Percentiles rank a stretch among this genome's conserved stretches.
Evolutionary conservation across 441 rosid species (phyloP).

Genomic region (Pelargonium citronellum): DNA sequence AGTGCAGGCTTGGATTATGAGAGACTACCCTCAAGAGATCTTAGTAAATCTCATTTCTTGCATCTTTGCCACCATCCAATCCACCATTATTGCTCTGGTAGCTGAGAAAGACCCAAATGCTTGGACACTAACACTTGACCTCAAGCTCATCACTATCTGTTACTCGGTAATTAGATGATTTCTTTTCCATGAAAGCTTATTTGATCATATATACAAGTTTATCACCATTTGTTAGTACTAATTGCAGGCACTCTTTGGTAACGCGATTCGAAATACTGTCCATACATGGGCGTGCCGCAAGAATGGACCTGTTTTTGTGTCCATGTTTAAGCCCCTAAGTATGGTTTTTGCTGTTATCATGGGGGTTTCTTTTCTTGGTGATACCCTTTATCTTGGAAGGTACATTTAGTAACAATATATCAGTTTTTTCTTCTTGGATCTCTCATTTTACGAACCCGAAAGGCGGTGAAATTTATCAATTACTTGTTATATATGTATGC

Average conservation of each 20-base stretch:
- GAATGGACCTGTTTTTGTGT: conserved; percentile 44
- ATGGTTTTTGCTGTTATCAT: conserved; percentile 35
- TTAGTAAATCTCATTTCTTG: conserved; percentile 21
- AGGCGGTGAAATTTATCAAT: too few relatives aligned
- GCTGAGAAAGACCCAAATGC: conserved; percentile 27
- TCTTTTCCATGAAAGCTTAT: not conserved
- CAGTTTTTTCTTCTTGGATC: too few relatives aligned
- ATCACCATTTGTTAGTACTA: not conserved
- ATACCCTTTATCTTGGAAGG: conserved; percentile 53
- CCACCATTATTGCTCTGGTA: conserved; percentile 22
- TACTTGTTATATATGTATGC: conserved; percentile 17
- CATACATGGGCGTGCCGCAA: conserved; percentile 40
- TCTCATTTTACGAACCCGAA: too few relatives aligned
- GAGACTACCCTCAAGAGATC: conserved; percentile 31
- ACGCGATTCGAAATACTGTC: conserved; percentile 27
- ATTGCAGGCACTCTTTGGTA: conserved; percentile 31
- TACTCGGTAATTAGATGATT: too few relatives aligned
- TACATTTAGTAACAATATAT: conserved; percentile 4
- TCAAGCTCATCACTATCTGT: conserved; percentile 27
- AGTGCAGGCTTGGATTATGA: conserved; percentile 29
- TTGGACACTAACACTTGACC: conserved; percentile 28
- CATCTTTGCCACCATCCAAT: conserved; percentile 20
- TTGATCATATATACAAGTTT: too few relatives aligned
- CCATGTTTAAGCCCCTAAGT: conserved; percentile 50
- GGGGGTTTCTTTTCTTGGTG: conserved; percentile 43